Conservation (phyloP, 352 stramenopile species). For the Globisporangium camurandrum region DNA sequence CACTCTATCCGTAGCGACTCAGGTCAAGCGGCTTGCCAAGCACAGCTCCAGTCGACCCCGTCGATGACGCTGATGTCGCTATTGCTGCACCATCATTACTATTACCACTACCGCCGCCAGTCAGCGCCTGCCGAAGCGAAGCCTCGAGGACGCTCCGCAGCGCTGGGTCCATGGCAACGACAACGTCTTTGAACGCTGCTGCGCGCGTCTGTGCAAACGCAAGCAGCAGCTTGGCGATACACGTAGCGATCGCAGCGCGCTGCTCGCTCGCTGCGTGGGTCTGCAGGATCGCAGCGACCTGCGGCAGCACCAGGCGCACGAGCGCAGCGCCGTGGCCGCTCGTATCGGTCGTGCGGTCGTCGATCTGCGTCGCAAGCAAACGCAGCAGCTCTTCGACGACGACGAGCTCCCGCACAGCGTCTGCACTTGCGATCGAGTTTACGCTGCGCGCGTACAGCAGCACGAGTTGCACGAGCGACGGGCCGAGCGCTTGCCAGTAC, state of each 20-base stretch:
- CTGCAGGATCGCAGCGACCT: slow-evolving; percentile 31
- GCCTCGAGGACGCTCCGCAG: slow-evolving; percentile 32
- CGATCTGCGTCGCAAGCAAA: slow-evolving; percentile 36
- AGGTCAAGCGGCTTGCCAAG: slow-evolving; percentile 25
- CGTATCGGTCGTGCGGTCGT: too few species aligned
- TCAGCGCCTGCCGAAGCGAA: slow-evolving; percentile 35
- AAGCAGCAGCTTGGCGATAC: slow-evolving; percentile 34
- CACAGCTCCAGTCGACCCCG: background rate
- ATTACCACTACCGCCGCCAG: slow-evolving; percentile 11
- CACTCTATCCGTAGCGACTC: slow-evolving; percentile 26
- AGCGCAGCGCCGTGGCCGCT: slow-evolving; percentile 40
- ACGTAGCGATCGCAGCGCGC: slow-evolving; percentile 2
- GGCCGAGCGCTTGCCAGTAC: slow-evolving; percentile 38
- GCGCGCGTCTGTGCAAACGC: slow-evolving; percentile 45
- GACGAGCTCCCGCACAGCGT: slow-evolving; percentile 25
- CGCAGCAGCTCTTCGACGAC: slow-evolving; percentile 41
- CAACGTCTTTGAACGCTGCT: slow-evolving; percentile 41
- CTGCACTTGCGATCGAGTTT: background rate
- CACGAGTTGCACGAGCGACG: slow-evolving; percentile 25
- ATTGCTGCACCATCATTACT: background rate
- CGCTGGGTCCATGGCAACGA: slow-evolving; percentile 30
- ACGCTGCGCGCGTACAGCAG: slow-evolving; percentile 10
- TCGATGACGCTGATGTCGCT: background rate
- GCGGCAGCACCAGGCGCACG: slow-evolving; percentile 52
- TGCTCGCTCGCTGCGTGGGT: slow-evolving; percentile 15